A percentile compares a stretch with the other conserved stretches of the same genome.
These are phyloP conservation scores for Quercus phellos DNA, from an alignment of 331 rosid genomes.

Conservation along the genomic window DNA sequence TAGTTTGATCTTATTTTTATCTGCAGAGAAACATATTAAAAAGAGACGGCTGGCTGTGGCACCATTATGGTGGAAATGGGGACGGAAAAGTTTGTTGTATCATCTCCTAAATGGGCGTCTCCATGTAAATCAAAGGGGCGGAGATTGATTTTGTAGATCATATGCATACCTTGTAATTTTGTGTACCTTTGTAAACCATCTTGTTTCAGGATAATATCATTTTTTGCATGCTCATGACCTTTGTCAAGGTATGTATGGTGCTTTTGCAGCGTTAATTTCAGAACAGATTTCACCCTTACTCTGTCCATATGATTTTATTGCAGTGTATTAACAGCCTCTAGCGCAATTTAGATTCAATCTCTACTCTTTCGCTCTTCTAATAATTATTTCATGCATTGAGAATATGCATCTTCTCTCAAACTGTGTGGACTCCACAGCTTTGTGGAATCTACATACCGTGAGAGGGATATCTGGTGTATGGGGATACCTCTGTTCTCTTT, in stretches of 20 bases:
- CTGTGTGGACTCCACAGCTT: too few relatives aligned
- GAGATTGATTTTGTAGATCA: slow-evolving; percentile 23
- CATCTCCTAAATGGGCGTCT: slow-evolving; percentile 32
- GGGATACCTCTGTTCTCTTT: too few relatives aligned
- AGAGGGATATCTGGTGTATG: too few relatives aligned
- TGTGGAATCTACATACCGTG: too few relatives aligned
- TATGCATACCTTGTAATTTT: slow-evolving; percentile 21
- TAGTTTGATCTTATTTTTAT: not conserved
- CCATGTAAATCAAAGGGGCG: slow-evolving; percentile 33
- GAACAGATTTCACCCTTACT: not conserved
- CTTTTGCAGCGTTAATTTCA: not conserved
- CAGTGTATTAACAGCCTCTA: not conserved
- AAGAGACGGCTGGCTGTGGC: slow-evolving; percentile 33
- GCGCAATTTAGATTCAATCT: not conserved
- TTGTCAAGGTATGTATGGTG: not conserved
- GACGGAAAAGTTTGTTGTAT: slow-evolving; percentile 37
- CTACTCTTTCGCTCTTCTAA: not conserved
- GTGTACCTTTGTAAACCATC: slow-evolving; percentile 36
- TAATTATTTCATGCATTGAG: too few relatives aligned
- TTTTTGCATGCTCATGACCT: slow-evolving; percentile 11
- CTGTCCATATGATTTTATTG: not conserved
- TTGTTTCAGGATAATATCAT: slow-evolving; percentile 18
- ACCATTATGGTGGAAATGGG: slow-evolving; percentile 57
- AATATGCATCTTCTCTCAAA: too few relatives aligned
- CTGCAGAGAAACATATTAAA: slow-evolving; percentile 47